phyloP scores from a whole-genome alignment of 1,284 basidiomycete species.

The Schizopora paradoxa region DNA sequence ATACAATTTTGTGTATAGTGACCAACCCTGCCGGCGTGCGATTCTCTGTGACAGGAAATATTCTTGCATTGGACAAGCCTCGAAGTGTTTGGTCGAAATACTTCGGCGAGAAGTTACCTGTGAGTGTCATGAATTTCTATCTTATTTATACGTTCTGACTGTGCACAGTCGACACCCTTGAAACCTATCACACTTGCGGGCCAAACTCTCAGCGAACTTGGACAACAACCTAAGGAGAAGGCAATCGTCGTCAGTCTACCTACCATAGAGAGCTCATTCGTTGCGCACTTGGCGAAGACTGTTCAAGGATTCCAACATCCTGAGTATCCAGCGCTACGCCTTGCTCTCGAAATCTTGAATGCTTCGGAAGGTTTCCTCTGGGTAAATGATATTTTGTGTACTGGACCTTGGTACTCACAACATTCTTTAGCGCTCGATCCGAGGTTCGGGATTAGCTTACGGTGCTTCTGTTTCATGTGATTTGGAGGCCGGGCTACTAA shows the following conservation, averaged over 20 bases:
- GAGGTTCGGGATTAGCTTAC: conserved; percentile 92
- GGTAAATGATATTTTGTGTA: conserved; percentile 41
- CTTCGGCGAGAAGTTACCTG: conserved; percentile 57
- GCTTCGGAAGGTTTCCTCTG: conserved; percentile 95
- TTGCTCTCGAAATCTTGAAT: conserved; percentile 87
- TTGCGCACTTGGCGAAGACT: conserved; percentile 75
- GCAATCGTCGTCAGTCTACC: conserved; percentile 85
- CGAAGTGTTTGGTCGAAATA: conserved; percentile 68
- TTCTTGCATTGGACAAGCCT: conserved; percentile 69
- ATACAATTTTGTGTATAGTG: conserved; percentile 42
- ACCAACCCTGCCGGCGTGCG: conserved; percentile 77
- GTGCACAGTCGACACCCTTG: conserved; percentile 48
- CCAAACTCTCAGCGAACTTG: conserved; percentile 72
- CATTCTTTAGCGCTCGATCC: conserved; percentile 63
- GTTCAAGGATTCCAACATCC: conserved; percentile 78
- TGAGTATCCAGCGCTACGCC: conserved; percentile 79
- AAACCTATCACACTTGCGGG: conserved; percentile 63
- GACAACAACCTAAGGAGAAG: conserved; percentile 68
- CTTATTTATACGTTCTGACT: conserved; percentile 16
- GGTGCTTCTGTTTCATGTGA: conserved; percentile 80
- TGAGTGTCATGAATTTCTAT: conserved; percentile 32
- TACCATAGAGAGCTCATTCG: conserved; percentile 93
- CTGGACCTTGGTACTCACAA: background rate
- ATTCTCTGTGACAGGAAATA: conserved; percentile 85
- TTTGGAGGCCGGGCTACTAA: conserved; percentile 77